These are phyloP conservation scores for Achaetomiella virescens DNA, from an alignment of 495 filamentous ascomycete genomes.

Conservation along the genomic window DNA sequence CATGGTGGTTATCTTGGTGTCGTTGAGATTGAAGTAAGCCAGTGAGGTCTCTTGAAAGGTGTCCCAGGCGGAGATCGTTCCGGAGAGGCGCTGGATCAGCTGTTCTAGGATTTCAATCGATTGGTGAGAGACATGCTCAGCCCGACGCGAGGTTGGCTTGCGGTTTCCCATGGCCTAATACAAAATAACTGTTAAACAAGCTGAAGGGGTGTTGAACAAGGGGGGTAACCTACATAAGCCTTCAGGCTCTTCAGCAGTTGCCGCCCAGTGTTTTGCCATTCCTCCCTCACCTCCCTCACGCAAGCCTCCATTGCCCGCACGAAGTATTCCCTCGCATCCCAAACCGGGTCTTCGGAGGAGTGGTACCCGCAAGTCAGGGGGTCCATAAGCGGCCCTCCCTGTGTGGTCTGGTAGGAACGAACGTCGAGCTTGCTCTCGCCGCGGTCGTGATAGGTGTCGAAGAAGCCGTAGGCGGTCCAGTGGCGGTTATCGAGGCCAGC, in stretches of 20 bases:
- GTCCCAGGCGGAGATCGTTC: constrained; percentile 10
- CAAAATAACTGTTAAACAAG: background rate
- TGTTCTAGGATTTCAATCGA: constrained; percentile 11
- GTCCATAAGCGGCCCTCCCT: background rate
- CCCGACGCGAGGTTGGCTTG: background rate
- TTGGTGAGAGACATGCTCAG: background rate
- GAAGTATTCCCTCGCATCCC: constrained; percentile 17
- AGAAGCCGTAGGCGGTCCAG: constrained; percentile 19
- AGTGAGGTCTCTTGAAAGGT: constrained; percentile 13
- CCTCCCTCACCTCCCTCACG: constrained; percentile 6
- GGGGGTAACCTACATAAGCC: background rate
- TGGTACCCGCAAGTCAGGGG: constrained; percentile 2
- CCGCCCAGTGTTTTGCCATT: constrained; percentile 12
- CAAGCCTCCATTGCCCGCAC: constrained; percentile 8
- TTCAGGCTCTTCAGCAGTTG: constrained; percentile 9
- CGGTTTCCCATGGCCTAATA: background rate
- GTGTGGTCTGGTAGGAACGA: background rate
- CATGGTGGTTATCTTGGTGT: background rate
- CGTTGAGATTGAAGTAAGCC: constrained; percentile 12
- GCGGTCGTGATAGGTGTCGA: constrained; percentile 21
- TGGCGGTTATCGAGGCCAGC: constrained; percentile 12
- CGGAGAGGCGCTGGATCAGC: constrained; percentile 1
- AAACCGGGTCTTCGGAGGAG: background rate
- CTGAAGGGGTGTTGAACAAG: background rate
- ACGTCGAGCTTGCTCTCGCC: constrained; percentile 13